These are phyloP conservation scores for Ogataea methanolica DNA, from an alignment of 805 yeast species.

Conservation along the genomic window DNA sequence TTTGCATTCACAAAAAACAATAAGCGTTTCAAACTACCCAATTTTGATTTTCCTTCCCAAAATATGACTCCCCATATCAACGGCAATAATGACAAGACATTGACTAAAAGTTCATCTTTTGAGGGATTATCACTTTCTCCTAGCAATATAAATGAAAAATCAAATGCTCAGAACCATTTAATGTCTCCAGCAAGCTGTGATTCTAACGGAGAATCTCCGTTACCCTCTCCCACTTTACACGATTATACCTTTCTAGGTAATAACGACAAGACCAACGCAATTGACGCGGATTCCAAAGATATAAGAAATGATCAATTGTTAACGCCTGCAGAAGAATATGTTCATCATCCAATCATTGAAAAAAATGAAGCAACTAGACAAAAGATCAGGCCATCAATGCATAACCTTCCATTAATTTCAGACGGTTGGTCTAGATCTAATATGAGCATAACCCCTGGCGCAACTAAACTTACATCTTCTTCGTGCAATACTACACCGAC, in stretches of 20 bases:
- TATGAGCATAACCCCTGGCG: too few relatives aligned
- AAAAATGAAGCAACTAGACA: too few relatives aligned
- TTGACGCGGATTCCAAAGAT: too few relatives aligned
- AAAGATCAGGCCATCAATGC: too few relatives aligned
- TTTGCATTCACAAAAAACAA: slow-evolving; percentile 4
- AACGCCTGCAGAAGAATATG: too few relatives aligned
- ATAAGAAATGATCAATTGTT: too few relatives aligned
- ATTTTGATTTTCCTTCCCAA: neutral
- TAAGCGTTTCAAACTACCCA: slow-evolving; percentile 8
- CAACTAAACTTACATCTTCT: neutral
- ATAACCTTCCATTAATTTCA: neutral
- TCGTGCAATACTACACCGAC: neutral
- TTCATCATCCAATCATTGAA: too few relatives aligned
- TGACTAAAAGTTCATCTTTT: neutral
- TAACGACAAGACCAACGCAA: too few relatives aligned
- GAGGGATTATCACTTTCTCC: neutral
- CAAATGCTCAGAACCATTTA: neutral
- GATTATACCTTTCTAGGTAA: too few relatives aligned
- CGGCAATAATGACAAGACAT: neutral
- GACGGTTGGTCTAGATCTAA: neutral
- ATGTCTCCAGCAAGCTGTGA: neutral
- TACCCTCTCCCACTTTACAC: too few relatives aligned
- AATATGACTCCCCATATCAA: neutral
- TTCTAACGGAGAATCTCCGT: neutral
- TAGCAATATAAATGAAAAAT: neutral